Conservation (phyloP, 495 filamentous ascomycete genomes). For the Viridothelium virens region DNA sequence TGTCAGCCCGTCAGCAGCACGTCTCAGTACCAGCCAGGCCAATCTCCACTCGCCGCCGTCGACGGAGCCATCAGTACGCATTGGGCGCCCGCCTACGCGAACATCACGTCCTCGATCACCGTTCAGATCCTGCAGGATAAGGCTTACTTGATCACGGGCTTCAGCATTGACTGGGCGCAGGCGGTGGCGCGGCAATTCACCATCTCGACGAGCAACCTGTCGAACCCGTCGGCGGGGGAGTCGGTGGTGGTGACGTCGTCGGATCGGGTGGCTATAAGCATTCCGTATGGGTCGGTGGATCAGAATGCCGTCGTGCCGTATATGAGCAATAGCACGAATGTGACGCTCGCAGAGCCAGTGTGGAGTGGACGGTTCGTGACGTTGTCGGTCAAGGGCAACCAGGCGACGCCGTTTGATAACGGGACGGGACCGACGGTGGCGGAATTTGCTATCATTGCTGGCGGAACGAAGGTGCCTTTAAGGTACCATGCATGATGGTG, state of each 20-base stretch:
- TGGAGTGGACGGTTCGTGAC: conserved; percentile 37
- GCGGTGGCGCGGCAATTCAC: conserved; percentile 50
- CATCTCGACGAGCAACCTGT: conserved; percentile 42
- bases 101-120: conserved; percentile 41
- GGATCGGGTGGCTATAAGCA: conserved; percentile 26
- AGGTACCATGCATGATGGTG: neutral
- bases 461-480: conserved; percentile 10
- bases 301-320: conserved; percentile 32
- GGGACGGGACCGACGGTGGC: conserved; percentile 60
- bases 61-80: conserved; percentile 63
- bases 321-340: conserved; percentile 34
- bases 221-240: conserved; percentile 35
- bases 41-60: conserved; percentile 63
- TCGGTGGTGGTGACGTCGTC: conserved; percentile 21
- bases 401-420: conserved; percentile 35
- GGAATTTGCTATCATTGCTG: conserved; percentile 57
- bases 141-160: conserved; percentile 40
- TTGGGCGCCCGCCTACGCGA: conserved; percentile 58
- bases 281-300: conserved; percentile 22
- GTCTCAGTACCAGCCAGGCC: conserved; percentile 51
- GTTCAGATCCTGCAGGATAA: conserved; percentile 36
- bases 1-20: conserved; percentile 50
- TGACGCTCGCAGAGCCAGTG: conserved; percentile 27
- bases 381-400: conserved; percentile 43
- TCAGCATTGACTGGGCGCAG: conserved; percentile 62